Base-by-base conservation (phyloP, 192 early-diverging fungal genomes). In the Entophlyctis luteolus region DNA sequence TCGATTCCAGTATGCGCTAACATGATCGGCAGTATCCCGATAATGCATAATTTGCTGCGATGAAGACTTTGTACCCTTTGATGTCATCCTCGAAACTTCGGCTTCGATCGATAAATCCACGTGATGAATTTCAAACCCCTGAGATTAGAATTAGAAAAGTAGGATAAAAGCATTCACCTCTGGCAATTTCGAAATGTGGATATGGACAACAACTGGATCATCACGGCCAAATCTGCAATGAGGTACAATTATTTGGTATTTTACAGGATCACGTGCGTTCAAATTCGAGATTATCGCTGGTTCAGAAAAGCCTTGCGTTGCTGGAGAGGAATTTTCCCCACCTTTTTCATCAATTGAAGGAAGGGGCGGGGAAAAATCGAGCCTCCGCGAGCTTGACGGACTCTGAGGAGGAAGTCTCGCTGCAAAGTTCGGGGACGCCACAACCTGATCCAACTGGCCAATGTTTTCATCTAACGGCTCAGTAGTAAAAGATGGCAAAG, bases 171-270 rank as follows among this genome's bases (percentile, higher is more conserved):
- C 55, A 25, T 25, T 1, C 31, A 65, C 62, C 12, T 67, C 65
- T 2, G 65, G 65, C n/a, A 67, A 5, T 38, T 67, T 53, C 0
- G 65, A 67, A 55, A 67, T 55, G 52, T 67, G 65, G 4, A 67
- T 37, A 32, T 67, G 20, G 18, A 38, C 65, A 4, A 67, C 33
- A 36, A 67, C 55, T n/a, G 38, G 35, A 32, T 54, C 48, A 55
- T 67, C 65, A 25, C 50, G 65, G 4, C 65, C 65, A 55, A 67
- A 67, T 6, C 36, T 55, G 27, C 65, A 22, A 37, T n/a, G 35
- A 16, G 65, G 65, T 22, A 67, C 20, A 18, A 67, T 45, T 18
- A 67, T 38, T 27, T 55, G 65, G 29, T 67, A 67, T 1, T 42
- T 34, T 10, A 67, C 39, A 8, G 50, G 50, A 29, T 67, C 65